A percentile compares a stretch with the other conserved stretches of the same genome.
phyloP scores from a whole-genome alignment of 352 stramenopile genomes.

The Phytophthora sp. region DNA sequence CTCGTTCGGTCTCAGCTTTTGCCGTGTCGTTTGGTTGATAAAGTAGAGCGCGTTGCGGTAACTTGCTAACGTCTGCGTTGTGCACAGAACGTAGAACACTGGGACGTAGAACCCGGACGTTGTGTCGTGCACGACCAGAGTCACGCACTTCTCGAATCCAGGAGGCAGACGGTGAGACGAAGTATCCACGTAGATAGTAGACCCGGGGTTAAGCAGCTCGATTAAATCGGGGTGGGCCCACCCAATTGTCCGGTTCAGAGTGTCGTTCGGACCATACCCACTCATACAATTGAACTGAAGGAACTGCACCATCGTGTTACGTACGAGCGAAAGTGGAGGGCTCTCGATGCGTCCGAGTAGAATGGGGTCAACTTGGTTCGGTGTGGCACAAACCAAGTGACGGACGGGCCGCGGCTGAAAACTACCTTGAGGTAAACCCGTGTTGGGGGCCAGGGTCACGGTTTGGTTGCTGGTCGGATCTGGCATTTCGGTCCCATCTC shows the following conservation, averaged over 20 bases:
- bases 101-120: slow-evolving; percentile 4
- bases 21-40: not conserved
- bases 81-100: slow-evolving; percentile 6
- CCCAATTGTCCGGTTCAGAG: slow-evolving; percentile 6
- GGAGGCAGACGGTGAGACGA: slow-evolving; percentile 15
- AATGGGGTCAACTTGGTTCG: slow-evolving; percentile 1
- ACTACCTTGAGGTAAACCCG: not conserved
- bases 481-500: not conserved
- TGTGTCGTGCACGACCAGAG: not conserved
- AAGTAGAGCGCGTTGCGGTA: slow-evolving; percentile 8
- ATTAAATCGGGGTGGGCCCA: slow-evolving; percentile 22
- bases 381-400: not conserved
- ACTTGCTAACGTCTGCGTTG: not conserved
- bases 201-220: slow-evolving; percentile 14
- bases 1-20: slow-evolving; percentile 2
- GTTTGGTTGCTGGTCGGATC: not conserved
- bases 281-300: slow-evolving; percentile 4
- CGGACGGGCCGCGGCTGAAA: not conserved
- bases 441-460: not conserved
- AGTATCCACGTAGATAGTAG: slow-evolving; percentile 29
- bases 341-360: slow-evolving; percentile 9
- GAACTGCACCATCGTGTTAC: not conserved
- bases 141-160: slow-evolving; percentile 21
- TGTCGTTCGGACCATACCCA: not conserved
- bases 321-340: slow-evolving; percentile 1